These are phyloP conservation scores for Fistulifera pelliculosa DNA, from an alignment of 108 stramenopile genomes.

Conservation along the genomic window DNA sequence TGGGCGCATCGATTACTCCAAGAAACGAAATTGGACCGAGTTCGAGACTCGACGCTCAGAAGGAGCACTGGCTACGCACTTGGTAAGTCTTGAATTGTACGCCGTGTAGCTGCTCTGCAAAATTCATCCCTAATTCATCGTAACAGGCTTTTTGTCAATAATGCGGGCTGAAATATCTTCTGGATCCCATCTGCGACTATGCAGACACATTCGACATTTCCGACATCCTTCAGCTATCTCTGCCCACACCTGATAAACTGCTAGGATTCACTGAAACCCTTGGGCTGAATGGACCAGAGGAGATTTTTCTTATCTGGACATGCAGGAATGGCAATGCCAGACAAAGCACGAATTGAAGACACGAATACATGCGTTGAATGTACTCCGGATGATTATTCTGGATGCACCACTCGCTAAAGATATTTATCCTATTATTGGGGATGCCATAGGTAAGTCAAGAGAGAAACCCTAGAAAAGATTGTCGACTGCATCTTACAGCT, in stretches of 20 bases:
- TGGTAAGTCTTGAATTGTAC: conserved; percentile 46
- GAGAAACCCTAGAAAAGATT: background rate
- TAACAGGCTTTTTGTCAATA: conserved; percentile 34
- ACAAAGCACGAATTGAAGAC: conserved; percentile 13
- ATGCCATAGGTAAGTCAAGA: conserved; percentile 17
- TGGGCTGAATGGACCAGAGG: conserved; percentile 1
- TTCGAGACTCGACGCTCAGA: conserved; percentile 53
- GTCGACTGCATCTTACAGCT: too few species aligned
- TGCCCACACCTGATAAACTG: conserved; percentile 27
- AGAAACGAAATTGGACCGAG: conserved; percentile 34
- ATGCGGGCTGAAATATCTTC: conserved; percentile 38
- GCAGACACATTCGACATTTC: conserved; percentile 17
- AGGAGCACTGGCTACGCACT: conserved; percentile 58
- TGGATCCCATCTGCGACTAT: conserved; percentile 12
- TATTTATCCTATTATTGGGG: conserved; percentile 27
- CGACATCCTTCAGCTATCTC: conserved; percentile 21
- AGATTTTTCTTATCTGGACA: too few species aligned
- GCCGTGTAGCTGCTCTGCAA: conserved; percentile 24
- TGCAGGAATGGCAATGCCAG: too few species aligned
- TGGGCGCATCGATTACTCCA: conserved; percentile 34
- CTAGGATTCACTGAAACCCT: background rate
- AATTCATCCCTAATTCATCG: conserved; percentile 8
- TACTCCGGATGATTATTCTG: conserved; percentile 43
- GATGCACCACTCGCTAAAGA: conserved; percentile 43
- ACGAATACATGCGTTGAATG: conserved; percentile 58